Conservation (phyloP, 306 rosid genomes). For the Prunus kanzakura region DNA sequence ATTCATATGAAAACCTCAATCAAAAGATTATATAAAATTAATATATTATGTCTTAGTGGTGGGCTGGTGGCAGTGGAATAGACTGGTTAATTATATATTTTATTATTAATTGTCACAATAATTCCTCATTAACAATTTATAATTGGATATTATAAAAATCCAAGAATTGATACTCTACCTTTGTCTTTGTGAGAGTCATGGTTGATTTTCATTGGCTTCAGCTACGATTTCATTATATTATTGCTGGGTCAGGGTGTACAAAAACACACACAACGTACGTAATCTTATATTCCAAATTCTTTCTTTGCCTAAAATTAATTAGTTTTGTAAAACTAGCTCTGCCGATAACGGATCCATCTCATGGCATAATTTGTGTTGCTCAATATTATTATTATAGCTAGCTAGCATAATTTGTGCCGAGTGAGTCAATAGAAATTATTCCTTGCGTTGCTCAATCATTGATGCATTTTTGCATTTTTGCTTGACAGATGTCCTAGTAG, state of each 20-base stretch:
- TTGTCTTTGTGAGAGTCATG: neutral
- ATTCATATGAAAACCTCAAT: neutral
- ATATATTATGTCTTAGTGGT: neutral
- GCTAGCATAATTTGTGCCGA: neutral
- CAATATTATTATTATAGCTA: too few relatives aligned
- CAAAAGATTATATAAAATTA: neutral
- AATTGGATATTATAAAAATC: too few relatives aligned
- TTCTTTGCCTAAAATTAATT: neutral
- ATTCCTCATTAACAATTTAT: neutral
- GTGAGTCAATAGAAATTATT: neutral
- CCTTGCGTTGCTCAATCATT: neutral
- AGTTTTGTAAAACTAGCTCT: neutral
- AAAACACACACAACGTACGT: neutral
- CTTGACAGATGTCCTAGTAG: neutral
- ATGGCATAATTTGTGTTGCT: too few relatives aligned
- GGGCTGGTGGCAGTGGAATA: neutral
- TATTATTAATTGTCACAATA: neutral
- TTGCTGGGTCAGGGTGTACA: neutral
- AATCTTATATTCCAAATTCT: neutral
- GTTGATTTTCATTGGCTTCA: neutral
- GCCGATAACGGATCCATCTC: neutral
- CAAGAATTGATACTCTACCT: neutral
- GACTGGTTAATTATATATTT: neutral
- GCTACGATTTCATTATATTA: too few relatives aligned
- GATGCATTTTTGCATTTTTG: neutral